Evolutionary conservation across 805 yeast genomes (phyloP), one percentile per base, ranked within the genome.

Genomic region (Metschnikowia cubensis): DNA sequence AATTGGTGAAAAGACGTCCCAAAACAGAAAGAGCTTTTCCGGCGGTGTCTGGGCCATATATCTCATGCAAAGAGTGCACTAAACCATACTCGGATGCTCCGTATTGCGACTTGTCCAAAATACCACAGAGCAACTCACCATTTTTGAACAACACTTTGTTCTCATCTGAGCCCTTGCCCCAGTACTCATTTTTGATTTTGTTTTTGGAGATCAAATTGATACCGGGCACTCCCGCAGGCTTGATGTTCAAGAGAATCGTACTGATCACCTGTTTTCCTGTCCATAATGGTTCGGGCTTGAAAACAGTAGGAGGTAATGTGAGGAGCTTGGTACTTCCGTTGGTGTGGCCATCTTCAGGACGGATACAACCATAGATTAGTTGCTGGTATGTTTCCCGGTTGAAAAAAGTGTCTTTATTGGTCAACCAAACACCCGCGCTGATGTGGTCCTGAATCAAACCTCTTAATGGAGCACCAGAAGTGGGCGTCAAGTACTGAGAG

Each of bases 371-470:
- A 64, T 92, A 94, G 41, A 94, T 76, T 54, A 92, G 82, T 71
- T 95, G 97, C 69, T 95, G 97, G 70, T 94, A 95, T 66, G 82
- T 79, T 60, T 90, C 97, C 62, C 96, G 80, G 11, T 92, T 84
- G 77, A 92, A 92, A 66, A 89, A 89, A 33, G 91, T 73, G 64
- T 95, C 98, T 70, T 91, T 89, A 70, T 76, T 89, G 6, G 99
- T 94, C 64, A 94, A 78, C 98, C 98, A 94, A 38, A 95, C 96
- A 75, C 99, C 99, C 7, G 98, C 98, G 62, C 95, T 85, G 71
- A 94, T 90, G 66, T 95, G 99, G 75, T 94, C 99, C 77, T 94
- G 99, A 70, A 95, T 95, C 69, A 94, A 79, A 73, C 99, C 99
- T 81, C 99, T 87, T 55, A 95, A 85, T 34, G 99, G 99, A 51